These are phyloP conservation scores for Penicillium lagena DNA, from an alignment of 495 filamentous ascomycete genomes.

Conservation along the genomic window DNA sequence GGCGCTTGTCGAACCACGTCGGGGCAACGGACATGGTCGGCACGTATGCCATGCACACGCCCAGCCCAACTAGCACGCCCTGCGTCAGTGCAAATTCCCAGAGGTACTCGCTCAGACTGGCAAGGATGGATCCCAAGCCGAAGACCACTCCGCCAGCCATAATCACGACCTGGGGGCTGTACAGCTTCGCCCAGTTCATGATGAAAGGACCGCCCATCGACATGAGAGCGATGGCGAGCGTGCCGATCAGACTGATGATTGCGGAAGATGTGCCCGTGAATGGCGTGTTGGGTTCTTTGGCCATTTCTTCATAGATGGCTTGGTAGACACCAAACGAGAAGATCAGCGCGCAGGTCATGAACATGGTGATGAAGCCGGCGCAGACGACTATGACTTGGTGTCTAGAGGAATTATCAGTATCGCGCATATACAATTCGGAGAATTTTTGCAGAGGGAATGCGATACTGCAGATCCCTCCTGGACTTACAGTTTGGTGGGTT, in stretches of 20 bases:
- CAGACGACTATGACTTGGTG: slow-evolving; percentile 18
- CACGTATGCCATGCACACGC: slow-evolving; percentile 41
- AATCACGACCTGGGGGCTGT: slow-evolving; percentile 27
- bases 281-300: slow-evolving; percentile 17
- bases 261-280: slow-evolving; percentile 33
- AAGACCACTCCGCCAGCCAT: slow-evolving; percentile 29
- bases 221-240: slow-evolving; percentile 36
- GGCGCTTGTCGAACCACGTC: slow-evolving; percentile 50
- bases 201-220: slow-evolving; percentile 37
- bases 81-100: slow-evolving; percentile 58
- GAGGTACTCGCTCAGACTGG: slow-evolving; percentile 45
- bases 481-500: slow-evolving; percentile 9
- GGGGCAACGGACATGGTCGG: slow-evolving; percentile 47
- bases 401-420: not conserved
- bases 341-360: slow-evolving; percentile 36
- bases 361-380: slow-evolving; percentile 30
- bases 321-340: slow-evolving; percentile 42
- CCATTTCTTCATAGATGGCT: slow-evolving; percentile 37
- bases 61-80: slow-evolving; percentile 46
- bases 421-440: not conserved
- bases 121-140: slow-evolving; percentile 43
- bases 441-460: not conserved
- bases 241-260: slow-evolving; percentile 38
- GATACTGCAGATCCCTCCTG: not conserved
- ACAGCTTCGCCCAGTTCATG: slow-evolving; percentile 33